phyloP scores from a whole-genome alignment of 768 basidiomycete genomes.

The Leccinum truebloodii region DNA sequence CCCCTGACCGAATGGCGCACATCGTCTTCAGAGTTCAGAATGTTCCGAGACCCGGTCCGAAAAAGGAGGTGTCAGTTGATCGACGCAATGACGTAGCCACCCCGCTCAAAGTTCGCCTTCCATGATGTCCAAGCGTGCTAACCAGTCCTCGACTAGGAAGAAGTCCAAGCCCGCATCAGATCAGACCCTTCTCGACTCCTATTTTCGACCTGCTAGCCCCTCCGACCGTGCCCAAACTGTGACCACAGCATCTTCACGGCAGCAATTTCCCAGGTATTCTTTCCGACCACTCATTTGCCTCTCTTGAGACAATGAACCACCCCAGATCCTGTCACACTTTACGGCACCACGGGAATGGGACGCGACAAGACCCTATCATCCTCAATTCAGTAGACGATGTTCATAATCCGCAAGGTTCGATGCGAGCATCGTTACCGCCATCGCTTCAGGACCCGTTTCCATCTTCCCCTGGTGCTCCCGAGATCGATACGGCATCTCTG shows the following conservation, averaged over 20 bases:
- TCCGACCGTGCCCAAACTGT: constrained; percentile 7
- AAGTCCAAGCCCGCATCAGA: constrained; percentile 18
- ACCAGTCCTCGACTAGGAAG: constrained; percentile 18
- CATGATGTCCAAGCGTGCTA: constrained; percentile 24
- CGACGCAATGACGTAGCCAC: constrained; percentile 29
- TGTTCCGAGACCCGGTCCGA: constrained; percentile 11
- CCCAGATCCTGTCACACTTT: constrained; percentile 1
- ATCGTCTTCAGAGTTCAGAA: background rate
- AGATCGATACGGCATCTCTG: constrained; percentile 10
- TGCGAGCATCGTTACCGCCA: constrained; percentile 7
- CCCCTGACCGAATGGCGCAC: background rate
- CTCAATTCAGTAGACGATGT: constrained; percentile 25
- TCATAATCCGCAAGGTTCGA: constrained; percentile 8
- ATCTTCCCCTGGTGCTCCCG: constrained; percentile 12
- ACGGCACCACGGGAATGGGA: constrained; percentile 29
- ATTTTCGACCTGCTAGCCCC: constrained; percentile 25
- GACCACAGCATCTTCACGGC: constrained; percentile 14
- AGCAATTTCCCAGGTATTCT: constrained; percentile 16
- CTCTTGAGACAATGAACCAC: constrained; percentile 9
- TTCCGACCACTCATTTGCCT: constrained; percentile 18
- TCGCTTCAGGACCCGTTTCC: constrained; percentile 16
- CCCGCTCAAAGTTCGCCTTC: constrained; percentile 15
- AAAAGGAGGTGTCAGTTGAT: constrained; percentile 25
- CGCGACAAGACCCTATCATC: constrained; percentile 25
- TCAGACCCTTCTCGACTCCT: constrained; percentile 27